Conservation (phyloP, 2,329 filamentous ascomycete genomes). For the Fusarium decemcellulare region DNA sequence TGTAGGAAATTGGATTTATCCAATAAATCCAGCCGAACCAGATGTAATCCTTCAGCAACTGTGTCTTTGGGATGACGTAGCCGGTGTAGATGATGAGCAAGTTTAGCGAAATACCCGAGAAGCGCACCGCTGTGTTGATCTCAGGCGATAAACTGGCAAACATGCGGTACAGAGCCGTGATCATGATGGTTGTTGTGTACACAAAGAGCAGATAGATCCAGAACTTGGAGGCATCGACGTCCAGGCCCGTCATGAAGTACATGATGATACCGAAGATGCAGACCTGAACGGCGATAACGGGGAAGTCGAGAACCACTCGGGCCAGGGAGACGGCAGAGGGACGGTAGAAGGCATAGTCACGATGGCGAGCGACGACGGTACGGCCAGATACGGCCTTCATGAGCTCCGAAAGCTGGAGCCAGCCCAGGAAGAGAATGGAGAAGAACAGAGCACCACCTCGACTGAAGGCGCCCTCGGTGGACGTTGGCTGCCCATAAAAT, state of each 20-base stretch:
- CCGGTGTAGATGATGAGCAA: constrained; percentile 77
- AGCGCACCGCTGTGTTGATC: constrained; percentile 74
- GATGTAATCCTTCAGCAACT: constrained; percentile 71
- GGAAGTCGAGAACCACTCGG: constrained; percentile 69
- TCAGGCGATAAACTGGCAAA: constrained; percentile 70
- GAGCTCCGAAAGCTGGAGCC: constrained; percentile 83
- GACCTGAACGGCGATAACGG: constrained; percentile 72
- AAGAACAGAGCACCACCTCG: constrained; percentile 64
- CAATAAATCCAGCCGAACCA: constrained; percentile 79
- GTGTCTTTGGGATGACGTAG: constrained; percentile 70
- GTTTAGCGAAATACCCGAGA: constrained; percentile 69
- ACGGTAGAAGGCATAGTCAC: constrained; percentile 65
- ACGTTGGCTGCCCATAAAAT: constrained; percentile 76
- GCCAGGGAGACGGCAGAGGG: constrained; percentile 69
- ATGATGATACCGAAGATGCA: constrained; percentile 78
- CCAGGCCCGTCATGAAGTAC: constrained; percentile 83
- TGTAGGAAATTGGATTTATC: constrained; percentile 75
- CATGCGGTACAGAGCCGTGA: constrained; percentile 67
- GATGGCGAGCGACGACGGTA: constrained; percentile 67
- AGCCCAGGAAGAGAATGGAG: constrained; percentile 64
- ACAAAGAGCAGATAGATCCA: constrained; percentile 76
- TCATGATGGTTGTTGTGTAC: constrained; percentile 67
- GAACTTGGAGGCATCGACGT: constrained; percentile 74
- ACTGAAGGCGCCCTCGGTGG: constrained; percentile 75
- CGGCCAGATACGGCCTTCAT: constrained; percentile 83